Percentiles rank a stretch among this genome's conserved stretches.
phyloP scores from a whole-genome alignment of 257 asterid species.

The Solanum megistacrolobum region DNA sequence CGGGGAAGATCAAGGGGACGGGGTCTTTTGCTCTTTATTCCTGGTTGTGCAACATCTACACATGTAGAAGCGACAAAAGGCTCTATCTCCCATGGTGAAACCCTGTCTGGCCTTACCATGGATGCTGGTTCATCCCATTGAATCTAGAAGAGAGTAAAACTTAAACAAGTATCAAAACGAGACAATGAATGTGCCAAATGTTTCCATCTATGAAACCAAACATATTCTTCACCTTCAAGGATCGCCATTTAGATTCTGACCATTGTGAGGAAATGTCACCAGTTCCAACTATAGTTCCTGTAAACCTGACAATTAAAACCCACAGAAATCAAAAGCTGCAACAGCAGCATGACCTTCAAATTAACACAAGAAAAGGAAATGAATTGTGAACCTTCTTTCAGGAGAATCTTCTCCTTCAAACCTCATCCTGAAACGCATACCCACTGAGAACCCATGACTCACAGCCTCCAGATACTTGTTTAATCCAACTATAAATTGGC shows the following conservation, averaged over 20 bases:
- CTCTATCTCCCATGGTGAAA: conserved; percentile 83
- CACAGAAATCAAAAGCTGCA: neutral
- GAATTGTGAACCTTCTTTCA: conserved; percentile 40
- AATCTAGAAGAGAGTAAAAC: conserved; percentile 23
- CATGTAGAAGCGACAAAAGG: conserved; percentile 54
- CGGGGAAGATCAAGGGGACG: conserved; percentile 51
- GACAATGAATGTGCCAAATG: neutral
- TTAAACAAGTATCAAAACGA: neutral
- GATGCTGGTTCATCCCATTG: conserved; percentile 78
- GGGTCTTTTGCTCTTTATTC: conserved; percentile 48
- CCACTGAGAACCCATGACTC: conserved; percentile 43
- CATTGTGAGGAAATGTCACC: conserved; percentile 61
- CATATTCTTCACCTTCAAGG: conserved; percentile 46
- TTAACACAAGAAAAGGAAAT: neutral
- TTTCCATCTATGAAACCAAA: neutral
- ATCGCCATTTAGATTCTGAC: conserved; percentile 74
- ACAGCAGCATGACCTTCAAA: neutral
- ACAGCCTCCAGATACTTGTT: conserved; percentile 62
- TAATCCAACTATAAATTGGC: conserved; percentile 66
- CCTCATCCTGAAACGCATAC: conserved; percentile 79
- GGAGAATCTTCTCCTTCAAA: conserved; percentile 89
- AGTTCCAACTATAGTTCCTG: conserved; percentile 74
- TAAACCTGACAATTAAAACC: conserved; percentile 36
- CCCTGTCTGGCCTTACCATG: conserved; percentile 50
- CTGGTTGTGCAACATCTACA: conserved; percentile 30